A percentile compares a stretch with the other conserved stretches of the same genome.
These are phyloP conservation scores for Thielaviopsis ethacetica DNA, from an alignment of 2,329 filamentous ascomycete species.

Conservation along the genomic window DNA sequence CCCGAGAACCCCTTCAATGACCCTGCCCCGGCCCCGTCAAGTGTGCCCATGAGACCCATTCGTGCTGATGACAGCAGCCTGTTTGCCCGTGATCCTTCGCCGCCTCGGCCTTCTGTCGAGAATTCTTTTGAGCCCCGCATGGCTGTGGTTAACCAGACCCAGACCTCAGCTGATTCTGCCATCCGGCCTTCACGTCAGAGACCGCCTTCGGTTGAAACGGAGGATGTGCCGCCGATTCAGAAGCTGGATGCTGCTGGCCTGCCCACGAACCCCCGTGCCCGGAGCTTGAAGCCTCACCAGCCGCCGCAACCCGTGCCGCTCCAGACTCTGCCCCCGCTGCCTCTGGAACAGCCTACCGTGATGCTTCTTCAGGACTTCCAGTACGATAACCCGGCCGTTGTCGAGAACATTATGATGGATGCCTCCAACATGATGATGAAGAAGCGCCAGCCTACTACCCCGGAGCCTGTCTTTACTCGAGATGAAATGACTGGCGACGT, in stretches of 20 bases:
- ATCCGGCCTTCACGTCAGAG: constrained; percentile 20
- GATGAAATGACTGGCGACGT: background rate
- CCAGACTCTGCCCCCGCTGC: background rate
- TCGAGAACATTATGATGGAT: constrained; percentile 32
- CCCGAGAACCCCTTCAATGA: background rate
- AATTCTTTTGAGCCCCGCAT: constrained; percentile 11
- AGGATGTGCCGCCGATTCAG: constrained; percentile 23
- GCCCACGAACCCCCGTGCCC: constrained; percentile 30
- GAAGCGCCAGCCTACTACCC: constrained; percentile 1
- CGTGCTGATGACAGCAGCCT: constrained; percentile 1
- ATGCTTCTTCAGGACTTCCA: constrained; percentile 41
- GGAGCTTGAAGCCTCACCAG: constrained; percentile 18
- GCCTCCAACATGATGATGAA: constrained; percentile 21
- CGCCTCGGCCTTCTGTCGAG: background rate
- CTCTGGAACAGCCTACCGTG: constrained; percentile 26
- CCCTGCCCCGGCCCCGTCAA: background rate
- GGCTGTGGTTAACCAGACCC: constrained; percentile 17
- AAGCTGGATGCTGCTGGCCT: constrained; percentile 30
- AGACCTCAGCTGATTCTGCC: constrained; percentile 17
- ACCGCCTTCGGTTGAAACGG: constrained; percentile 14
- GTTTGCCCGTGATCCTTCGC: constrained; percentile 1
- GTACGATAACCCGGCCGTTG: constrained; percentile 33
- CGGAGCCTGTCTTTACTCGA: background rate
- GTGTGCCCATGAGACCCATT: constrained; percentile 1
- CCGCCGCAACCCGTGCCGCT: constrained; percentile 14